Conservation (phyloP, 2,329 filamentous ascomycete genomes). For the Taxawa tesnikishii region DNA sequence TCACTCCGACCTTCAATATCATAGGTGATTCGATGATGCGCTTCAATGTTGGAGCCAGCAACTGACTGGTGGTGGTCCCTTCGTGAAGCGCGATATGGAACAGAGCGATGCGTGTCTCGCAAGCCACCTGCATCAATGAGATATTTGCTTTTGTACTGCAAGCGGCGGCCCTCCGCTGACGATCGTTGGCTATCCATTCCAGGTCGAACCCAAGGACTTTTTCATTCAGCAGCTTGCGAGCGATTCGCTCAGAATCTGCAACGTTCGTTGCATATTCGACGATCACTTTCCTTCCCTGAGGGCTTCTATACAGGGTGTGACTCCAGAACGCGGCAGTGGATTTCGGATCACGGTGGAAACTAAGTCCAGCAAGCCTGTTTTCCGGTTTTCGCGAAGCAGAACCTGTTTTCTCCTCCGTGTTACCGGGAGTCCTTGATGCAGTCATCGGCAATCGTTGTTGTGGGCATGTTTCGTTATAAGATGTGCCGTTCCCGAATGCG, state of each 20-base stretch:
- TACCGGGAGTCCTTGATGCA: no score
- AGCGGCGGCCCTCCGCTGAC: slow-evolving; percentile 22
- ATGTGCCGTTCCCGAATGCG: no score
- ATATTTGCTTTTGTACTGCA: slow-evolving; percentile 48
- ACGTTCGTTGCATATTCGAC: slow-evolving; percentile 52
- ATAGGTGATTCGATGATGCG: slow-evolving; percentile 55
- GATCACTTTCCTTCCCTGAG: neutral
- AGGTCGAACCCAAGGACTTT: slow-evolving; percentile 68
- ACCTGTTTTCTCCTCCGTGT: no score
- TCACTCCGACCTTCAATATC: slow-evolving; percentile 62
- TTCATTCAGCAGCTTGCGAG: slow-evolving; percentile 52
- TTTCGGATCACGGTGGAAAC: no score
- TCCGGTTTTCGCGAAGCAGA: no score
- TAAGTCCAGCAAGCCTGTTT: no score
- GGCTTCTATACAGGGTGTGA: neutral
- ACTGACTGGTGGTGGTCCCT: slow-evolving; percentile 28
- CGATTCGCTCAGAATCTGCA: slow-evolving; percentile 51
- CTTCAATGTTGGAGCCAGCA: slow-evolving; percentile 55
- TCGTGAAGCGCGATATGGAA: slow-evolving; percentile 57
- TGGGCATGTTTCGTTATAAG: no score
- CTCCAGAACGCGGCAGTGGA: no score
- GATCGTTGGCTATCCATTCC: slow-evolving; percentile 51
- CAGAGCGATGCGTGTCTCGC: slow-evolving; percentile 57
- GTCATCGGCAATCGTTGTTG: no score
- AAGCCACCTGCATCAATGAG: slow-evolving; percentile 68